Evolutionary conservation across 345 rosid species (phyloP), one percentile per base, ranked within the genome.

Genomic region (Gossypium rotundifolium): DNA sequence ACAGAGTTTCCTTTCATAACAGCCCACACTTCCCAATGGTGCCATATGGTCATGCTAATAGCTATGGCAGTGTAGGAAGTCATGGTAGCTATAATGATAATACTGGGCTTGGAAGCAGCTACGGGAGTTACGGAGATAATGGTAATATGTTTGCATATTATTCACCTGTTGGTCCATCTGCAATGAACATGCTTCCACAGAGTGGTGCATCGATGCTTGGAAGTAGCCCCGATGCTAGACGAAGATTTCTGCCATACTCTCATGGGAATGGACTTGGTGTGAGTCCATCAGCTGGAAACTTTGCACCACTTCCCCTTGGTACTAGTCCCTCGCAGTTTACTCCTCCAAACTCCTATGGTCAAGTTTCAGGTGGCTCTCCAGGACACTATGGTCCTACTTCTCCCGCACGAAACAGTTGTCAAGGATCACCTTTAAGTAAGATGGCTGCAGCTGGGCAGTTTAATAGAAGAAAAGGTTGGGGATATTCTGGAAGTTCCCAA

Each of bases 261-360:
- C 97, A 91, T 84, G 97, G 91, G 79, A 88, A 85, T 78, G 91
- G 95, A 76, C 90, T 93, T 77, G 98, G 98, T 57, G 44, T 89
- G 80, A 92, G 98, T 84, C 97, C 98, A 60, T 93, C 98, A 7
- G 91, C 94, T 57, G 96, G 97, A 83, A 93, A 83, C 85, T 90
- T 90, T 77, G 97, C 95, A 14, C 87, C 99, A 65, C 88, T 93
- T 17, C 94, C 98, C 66, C 95, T 93, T 20, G 99, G 98, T 62
- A 90, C 91, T 51, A 96, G 99, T 84, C 99, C 99, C 9, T 96
- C 97, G 1, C 99, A 96, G 20, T 96, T 91, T 74, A 93, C 98
- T 66, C 98, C 99, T 63, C 97, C 98, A 54, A 86, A 79, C 82
- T 81, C 97, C 55, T 89, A 83, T 75, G 61, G 83, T 84, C 96